phyloP scores from a whole-genome alignment of 2,329 filamentous ascomycete genomes.

The Xylariaceae sp. region DNA sequence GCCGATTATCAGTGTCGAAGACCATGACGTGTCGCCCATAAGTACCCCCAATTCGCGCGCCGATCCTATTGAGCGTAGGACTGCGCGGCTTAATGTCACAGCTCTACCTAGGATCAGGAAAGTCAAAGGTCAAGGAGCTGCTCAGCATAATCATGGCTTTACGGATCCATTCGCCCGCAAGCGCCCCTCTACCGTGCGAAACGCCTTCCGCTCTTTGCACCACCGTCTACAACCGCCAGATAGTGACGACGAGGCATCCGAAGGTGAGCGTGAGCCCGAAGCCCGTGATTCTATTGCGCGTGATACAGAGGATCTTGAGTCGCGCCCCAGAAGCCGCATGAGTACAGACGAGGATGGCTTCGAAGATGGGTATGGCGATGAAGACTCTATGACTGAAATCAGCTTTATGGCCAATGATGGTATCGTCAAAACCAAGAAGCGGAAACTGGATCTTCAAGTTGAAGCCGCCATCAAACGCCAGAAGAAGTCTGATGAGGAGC shows the following conservation, averaged over 20 bases:
- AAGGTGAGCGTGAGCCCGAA: slow-evolving; percentile 64
- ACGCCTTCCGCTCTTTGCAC: slow-evolving; percentile 73
- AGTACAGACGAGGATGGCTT: slow-evolving; percentile 54
- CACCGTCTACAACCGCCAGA: slow-evolving; percentile 69
- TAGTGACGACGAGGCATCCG: slow-evolving; percentile 74
- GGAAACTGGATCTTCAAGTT: slow-evolving; percentile 66
- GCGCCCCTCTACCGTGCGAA: slow-evolving; percentile 52
- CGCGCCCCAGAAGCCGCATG: slow-evolving; percentile 71
- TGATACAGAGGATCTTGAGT: slow-evolving; percentile 83
- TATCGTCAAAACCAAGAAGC: slow-evolving; percentile 55
- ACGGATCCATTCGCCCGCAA: slow-evolving; percentile 61
- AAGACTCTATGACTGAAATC: slow-evolving; percentile 66
- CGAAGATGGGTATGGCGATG: slow-evolving; percentile 51
- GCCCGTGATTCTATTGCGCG: slow-evolving; percentile 52
- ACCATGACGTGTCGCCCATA: slow-evolving; percentile 55
- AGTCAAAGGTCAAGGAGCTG: slow-evolving; percentile 50
- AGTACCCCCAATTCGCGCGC: slow-evolving; percentile 62
- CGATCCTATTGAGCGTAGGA: slow-evolving; percentile 57
- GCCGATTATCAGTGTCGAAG: slow-evolving; percentile 51
- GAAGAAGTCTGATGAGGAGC: slow-evolving; percentile 73
- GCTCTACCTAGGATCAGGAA: slow-evolving; percentile 73
- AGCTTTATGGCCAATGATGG: slow-evolving; percentile 61
- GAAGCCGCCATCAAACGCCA: slow-evolving; percentile 70
- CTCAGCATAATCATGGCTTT: slow-evolving; percentile 58
- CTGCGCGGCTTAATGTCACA: slow-evolving; percentile 53